Evolutionary conservation across 805 yeast species (phyloP), one percentile per base, ranked within the genome.

Genomic region (Candida dajiaensis): DNA sequence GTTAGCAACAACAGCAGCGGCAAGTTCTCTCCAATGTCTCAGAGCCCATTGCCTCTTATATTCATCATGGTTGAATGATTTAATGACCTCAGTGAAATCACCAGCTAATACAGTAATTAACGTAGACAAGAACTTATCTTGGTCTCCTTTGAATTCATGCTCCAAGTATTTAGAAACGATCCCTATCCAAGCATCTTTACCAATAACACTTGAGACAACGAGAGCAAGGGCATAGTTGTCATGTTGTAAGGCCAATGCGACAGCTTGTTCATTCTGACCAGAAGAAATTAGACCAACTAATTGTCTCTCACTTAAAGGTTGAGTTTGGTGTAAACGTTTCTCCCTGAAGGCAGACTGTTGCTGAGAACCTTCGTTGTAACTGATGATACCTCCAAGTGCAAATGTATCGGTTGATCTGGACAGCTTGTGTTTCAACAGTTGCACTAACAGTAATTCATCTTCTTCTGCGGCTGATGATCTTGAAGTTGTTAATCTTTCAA

Each of bases 201-300:
- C 84, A 23, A 80, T 67, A 16, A 87, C 63, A 49, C 82, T 76
- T 1, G 95, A 81, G 42, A 90, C 68, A 26, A 89, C 61, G 45
- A 92, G 65, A 0, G 96, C 85, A 63, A 89, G 70, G 0, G 92
- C 81, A 84, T 87, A 90, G 53, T 87, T 86, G 10, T 79, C 76
- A 44, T 78, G 76, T 2, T 74, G 69, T 18, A 89, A 61, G 1
- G 94, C 81, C 45, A 72, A 67, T 21, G 74, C 70, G 41, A 89
- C 64, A 0, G 96, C 97, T 6, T 72, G 75, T 13, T 76, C 78
- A 21, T 81, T 76, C 47, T 82, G 73, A 1, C 97, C 97, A 6
- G 81, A 36, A 81, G 67, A 38, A 70, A 61, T 31, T 84, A 88
- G 1, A 86, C 94, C 62, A 77, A 84, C 41, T 68, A 68, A 38